phyloP scores from a whole-genome alignment of 257 asterid species.

The Solanum etuberosum region DNA sequence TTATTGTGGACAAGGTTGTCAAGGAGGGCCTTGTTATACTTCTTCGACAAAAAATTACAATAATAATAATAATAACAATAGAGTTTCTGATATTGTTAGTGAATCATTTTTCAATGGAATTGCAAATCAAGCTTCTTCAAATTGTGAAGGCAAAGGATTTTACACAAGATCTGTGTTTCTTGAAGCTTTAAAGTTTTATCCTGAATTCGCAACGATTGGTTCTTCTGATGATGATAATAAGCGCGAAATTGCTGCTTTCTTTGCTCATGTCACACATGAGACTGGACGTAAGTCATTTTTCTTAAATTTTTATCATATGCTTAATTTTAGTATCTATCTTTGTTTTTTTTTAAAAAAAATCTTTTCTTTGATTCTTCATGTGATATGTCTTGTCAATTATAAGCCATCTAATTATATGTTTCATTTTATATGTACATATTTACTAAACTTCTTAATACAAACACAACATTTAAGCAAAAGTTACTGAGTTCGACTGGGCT shows the following conservation, averaged over 20 bases:
- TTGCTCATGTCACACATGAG: conserved; percentile 46
- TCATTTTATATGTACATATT: too few species aligned
- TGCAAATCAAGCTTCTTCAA: conserved; percentile 10
- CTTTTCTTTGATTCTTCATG: not conserved
- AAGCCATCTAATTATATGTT: not conserved
- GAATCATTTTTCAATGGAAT: conserved; percentile 32
- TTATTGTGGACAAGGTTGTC: conserved; percentile 37
- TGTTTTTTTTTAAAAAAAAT: too few species aligned
- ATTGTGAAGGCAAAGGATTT: conserved; percentile 37
- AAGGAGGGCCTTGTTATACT: conserved; percentile 20
- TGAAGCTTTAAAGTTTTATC: conserved; percentile 21
- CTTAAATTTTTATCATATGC: not conserved
- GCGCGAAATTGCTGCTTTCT: conserved; percentile 49
- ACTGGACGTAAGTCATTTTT: conserved; percentile 30
- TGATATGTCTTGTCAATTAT: not conserved
- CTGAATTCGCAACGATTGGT: conserved; percentile 18
- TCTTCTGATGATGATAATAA: conserved; percentile 26
- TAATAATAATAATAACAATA: not conserved
- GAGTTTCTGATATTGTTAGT: conserved; percentile 22
- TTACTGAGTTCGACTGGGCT: not conserved
- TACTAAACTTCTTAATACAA: too few species aligned
- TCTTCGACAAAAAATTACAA: conserved; percentile 3
- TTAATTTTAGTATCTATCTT: not conserved
- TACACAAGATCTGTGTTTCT: conserved; percentile 33
- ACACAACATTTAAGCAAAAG: not conserved